Base-by-base conservation (phyloP, 2,329 filamentous ascomycete genomes). In the Nemania abortiva region DNA sequence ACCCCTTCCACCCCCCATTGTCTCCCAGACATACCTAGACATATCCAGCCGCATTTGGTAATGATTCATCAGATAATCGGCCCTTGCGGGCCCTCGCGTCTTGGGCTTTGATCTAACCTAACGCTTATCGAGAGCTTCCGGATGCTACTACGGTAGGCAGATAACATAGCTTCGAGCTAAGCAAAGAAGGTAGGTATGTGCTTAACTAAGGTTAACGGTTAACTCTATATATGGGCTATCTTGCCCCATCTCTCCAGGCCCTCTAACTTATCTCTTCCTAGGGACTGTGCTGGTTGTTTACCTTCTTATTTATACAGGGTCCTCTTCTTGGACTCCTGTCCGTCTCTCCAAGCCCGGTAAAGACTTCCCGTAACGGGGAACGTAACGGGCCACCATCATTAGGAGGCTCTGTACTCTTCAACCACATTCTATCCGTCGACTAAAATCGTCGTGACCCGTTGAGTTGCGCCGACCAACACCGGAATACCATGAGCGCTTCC, bases 51-150 rank as follows among this genome's bases (percentile, higher is more conserved):
- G 69, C 58, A 69, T 66, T 37, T 49, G 63, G 63, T 20, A 54
- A 69, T 71, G 69, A 71, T 69, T 71, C 69, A 66, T 71, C 58
- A 66, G 62, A 61, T 53, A 65, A 59, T 65, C 49, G 65, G 58
- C 49, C 65, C 65, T 63, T 50, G 63, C 63, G 57, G 27, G 45
- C 57, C 64, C 50, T 61, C 10, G 53, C 13, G 42, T 57, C 49
- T 66, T 52, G 49, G 45, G 37, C 31, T 59, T 22, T 39, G 52
- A 54, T 52, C 57, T 68, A 65, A 50, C 6, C 22, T 27, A 27
- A 22, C 58, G 63, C 69, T 71, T 71, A 70, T 69, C 69, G 49
- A 60, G 54, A 63, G n/a, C 13, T 54, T 55, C 50, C 29, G 24
- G 9, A 15, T 42, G 47, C 47, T 49, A 49, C 24, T 29, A 27